Base-by-base conservation (phyloP, 2,329 filamentous ascomycete genomes). In the Verticillium nonalfalfae region DNA sequence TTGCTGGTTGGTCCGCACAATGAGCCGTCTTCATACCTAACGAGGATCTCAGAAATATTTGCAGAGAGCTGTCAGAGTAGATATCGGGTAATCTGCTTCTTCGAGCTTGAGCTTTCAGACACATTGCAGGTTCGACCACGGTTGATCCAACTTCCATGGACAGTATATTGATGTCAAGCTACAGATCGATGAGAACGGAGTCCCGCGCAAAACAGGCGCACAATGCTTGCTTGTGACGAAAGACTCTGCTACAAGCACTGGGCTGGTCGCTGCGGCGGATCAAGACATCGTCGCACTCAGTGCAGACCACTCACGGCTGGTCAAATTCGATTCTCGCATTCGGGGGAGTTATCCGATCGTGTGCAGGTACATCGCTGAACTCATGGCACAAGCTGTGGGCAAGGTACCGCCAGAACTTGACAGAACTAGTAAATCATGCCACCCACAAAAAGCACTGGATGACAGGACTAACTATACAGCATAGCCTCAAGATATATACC, bases 221-320 rank as follows among this genome's bases (percentile, higher is more conserved):
- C 6, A 36, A 36, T 36, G 34, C 34, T 31, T 56, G 6, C 7
- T 71, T 56, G 68, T 71, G 13, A 69, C 66, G 10, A 33, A 64
- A n/a, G 63, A 67, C n/a, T 71, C 69, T 0, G 66, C 68, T 14
- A 70, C 65, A 15, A 64, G 62, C 13, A 68, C 56, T 5, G 67
- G 68, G 7, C 26, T 68, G 15, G 63, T 60, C 1, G 62, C 66
- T 2, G 60, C 61, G 21, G 33, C 58, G 4, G 62, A 69, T 10
- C 64, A 69, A 45, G 54, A 15, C 31, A 68, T 66, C 10, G 38
- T 71, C 11, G 5, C 64, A 3, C 52, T 71, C 1, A 56, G 67
- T 33, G 33, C 62, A 4, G 66, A 71, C 45, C 67, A 71, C 57
- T 67, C 66, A 4, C 66, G 66, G 13, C 62, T 71, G 3, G 64